A percentile compares a stretch with the other conserved stretches of the same genome.
Conservation (phyloP, 352 stramenopile species). For the Phytophthora pistaciae region DNA sequence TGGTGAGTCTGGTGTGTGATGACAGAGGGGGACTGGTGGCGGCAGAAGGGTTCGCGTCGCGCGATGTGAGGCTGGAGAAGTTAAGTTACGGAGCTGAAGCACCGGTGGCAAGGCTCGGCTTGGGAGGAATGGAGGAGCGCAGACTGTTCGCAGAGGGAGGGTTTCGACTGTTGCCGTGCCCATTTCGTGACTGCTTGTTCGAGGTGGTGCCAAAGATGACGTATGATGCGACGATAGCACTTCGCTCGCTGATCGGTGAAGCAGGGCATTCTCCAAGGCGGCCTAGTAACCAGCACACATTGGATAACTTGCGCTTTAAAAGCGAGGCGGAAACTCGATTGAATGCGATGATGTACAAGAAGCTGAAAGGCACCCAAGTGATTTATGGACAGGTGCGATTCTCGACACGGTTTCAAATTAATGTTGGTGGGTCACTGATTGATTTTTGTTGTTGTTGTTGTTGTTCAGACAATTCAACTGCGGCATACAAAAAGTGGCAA, state of each 20-base stretch:
- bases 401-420: neutral
- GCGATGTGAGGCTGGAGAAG: conserved; percentile 66
- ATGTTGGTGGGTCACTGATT: neutral
- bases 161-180: conserved; percentile 53
- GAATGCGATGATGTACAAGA: conserved; percentile 81
- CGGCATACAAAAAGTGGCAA: conserved; percentile 68
- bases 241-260: conserved; percentile 36
- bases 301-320: conserved; percentile 73
- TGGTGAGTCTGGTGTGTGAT: conserved; percentile 69
- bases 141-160: conserved; percentile 45
- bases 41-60: conserved; percentile 64
- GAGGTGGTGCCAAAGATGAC: conserved; percentile 81
- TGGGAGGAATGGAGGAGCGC: conserved; percentile 55
- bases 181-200: conserved; percentile 77
- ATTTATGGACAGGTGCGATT: conserved; percentile 67
- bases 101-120: conserved; percentile 46
- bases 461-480: conserved; percentile 63
- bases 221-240: conserved; percentile 66
- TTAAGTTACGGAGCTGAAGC: conserved; percentile 44
- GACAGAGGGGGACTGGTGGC: conserved; percentile 62
- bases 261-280: conserved; percentile 11
- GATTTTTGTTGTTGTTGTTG: neutral
- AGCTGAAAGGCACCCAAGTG: conserved; percentile 63
- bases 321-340: conserved; percentile 70
- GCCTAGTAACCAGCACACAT: conserved; percentile 30